Percentiles rank a stretch among this genome's conserved stretches.
These are phyloP conservation scores for Paecilomyces sp. DNA, from an alignment of 2,329 filamentous ascomycete species.

Conservation along the genomic window DNA sequence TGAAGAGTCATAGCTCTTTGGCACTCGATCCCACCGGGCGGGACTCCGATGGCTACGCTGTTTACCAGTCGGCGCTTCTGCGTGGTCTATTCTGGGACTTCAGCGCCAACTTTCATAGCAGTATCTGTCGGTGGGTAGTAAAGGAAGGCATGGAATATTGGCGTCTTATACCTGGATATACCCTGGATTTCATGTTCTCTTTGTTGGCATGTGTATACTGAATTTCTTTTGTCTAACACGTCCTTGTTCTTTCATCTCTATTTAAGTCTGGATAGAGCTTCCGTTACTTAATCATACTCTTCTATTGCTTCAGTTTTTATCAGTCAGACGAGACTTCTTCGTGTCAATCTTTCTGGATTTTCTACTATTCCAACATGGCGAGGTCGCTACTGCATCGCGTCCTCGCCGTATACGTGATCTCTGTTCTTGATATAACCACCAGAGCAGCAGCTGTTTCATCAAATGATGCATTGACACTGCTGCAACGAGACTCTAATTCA, in stretches of 20 bases:
- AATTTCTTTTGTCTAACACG: background rate
- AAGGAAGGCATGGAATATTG: slow-evolving; percentile 6
- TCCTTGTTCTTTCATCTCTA: background rate
- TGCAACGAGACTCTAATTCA: slow-evolving; percentile 15
- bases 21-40: slow-evolving; percentile 3
- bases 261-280: background rate
- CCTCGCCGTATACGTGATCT: slow-evolving; percentile 4
- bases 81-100: slow-evolving; percentile 17
- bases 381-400: slow-evolving; percentile 4
- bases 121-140: slow-evolving; percentile 6
- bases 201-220: slow-evolving; percentile 14
- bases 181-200: slow-evolving; percentile 6
- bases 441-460: slow-evolving; percentile 14
- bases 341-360: background rate
- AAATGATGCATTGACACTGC: slow-evolving; percentile 14
- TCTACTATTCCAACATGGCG: slow-evolving; percentile 3
- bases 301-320: background rate
- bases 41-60: slow-evolving; percentile 9
- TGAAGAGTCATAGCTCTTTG: slow-evolving; percentile 6
- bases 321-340: background rate
- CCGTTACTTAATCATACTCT: background rate
- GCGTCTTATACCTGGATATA: slow-evolving; percentile 2
- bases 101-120: slow-evolving; percentile 22
- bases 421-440: slow-evolving; percentile 9
- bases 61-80: slow-evolving; percentile 15